Evolutionary conservation across 1,284 basidiomycete genomes (phyloP), one percentile per base, ranked within the genome.

Genomic region (Ganoderma lucidum): DNA sequence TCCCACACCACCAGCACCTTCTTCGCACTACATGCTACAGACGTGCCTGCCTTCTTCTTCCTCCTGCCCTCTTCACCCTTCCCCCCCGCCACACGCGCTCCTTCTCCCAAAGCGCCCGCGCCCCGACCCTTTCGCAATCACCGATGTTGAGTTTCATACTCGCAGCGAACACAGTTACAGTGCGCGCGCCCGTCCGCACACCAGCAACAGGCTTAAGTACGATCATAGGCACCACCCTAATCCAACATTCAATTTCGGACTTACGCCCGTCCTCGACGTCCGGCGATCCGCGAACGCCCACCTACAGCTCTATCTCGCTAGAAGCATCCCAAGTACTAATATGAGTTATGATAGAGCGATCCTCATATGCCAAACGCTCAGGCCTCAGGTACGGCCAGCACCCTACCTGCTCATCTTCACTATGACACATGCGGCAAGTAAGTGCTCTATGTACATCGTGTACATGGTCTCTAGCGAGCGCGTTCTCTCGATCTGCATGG

Each of bases 11-110:
- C 59, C 37, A 61, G 6, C 39, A 14, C 41, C 59, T 39, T 39
- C 37, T n/a, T 59, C 56, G 9, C 17, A n/a, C 37, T 42, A 61
- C 56, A 19, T 39, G 59, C 39, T 28, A 42, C 39, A 14, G 42
- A 61, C 23, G 39, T 61, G 39, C 59, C 59, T 61, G 59, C 59
- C 56, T 61, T 61, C 53, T 56, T 28, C 32, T 32, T 30, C 32
- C 53, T 56, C 53, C 53, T 56, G 28, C 23, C 30, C 53, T 56
- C 15, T 56, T 35, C 53, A 30, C 53, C 53, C 4, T 32, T 35
- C 14, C 32, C 53, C 53, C 15, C 53, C 53, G 53, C 53, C 4
- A 56, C 53, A 56, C 30, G 30, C 53, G 5, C 53, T 15, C 30
- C 14, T 9, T 19, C 53, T 3, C 30, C 30, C 53, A 56, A 28